Base-by-base conservation (phyloP, 257 asterid genomes). In the Catharanthus roseus region DNA sequence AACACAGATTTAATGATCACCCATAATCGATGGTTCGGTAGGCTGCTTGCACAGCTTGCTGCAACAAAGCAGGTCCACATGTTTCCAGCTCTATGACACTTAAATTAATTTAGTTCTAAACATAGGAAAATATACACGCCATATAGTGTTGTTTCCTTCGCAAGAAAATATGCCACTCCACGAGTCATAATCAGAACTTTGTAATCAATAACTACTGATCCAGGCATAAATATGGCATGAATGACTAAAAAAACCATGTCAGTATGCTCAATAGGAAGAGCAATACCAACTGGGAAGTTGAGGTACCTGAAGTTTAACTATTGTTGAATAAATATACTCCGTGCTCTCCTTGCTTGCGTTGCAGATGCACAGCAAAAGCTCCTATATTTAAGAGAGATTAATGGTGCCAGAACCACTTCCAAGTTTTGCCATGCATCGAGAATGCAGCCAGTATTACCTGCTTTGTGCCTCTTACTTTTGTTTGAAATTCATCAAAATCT, bases 261-360 rank as follows among this genome's bases (percentile, higher is more conserved):
- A 13, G 15, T 2, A 24, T 12, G 28, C 9, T 15, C 9, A 49
- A 54, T 26, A 36, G 53, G 18, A 68, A 68, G 10, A 49, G 34
- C 65, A 58, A 34, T 74, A 70, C 74, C 66, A 38, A 71, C 70
- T 61, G 28, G 45, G 72, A 73, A 42, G 39, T 72, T 56, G 51
- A 71, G 58, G 78, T 80, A 91, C 99, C 97, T 93, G 99, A 81
- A 93, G 95, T 79, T 89, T 93, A 64, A 91, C 81, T 78, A 91
- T 84, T 72, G 93, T 81, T 72, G 95, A 88, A 77, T 87, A 80
- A 68, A 93, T 89, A 83, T 82, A 88, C 76, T 93, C 91, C 19
- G 97, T 93, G 85, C 97, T 93, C 88, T 93, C 99, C 83, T 82
- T 81, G 78, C 97, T 93, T 39, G 99, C 86, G 68, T 85, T 95